Conservation (phyloP, 768 basidiomycete genomes). For the Strobilomyces echinocephalus region DNA sequence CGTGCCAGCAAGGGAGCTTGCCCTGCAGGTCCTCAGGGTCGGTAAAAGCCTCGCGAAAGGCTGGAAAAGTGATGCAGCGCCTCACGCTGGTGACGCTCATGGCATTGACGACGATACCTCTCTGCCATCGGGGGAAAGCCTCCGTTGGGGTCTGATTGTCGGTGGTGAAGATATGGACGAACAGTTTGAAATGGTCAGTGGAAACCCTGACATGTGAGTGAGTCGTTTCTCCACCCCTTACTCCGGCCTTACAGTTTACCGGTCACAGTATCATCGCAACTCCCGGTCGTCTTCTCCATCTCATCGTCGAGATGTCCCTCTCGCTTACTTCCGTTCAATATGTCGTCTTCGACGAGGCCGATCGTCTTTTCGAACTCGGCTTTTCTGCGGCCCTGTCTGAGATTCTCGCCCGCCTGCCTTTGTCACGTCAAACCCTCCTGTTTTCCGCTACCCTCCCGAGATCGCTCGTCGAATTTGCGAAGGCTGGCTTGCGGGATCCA, state of each 20-base stretch:
- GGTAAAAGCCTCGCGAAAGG: constrained; percentile 91
- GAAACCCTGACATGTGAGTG: constrained; percentile 91
- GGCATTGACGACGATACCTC: constrained; percentile 47
- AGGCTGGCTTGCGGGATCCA: constrained; percentile 89
- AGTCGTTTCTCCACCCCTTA: background rate
- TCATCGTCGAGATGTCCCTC: constrained; percentile 94
- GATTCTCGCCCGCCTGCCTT: constrained; percentile 83
- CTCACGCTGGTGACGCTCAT: constrained; percentile 69
- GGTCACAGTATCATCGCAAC: constrained; percentile 85
- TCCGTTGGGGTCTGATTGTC: constrained; percentile 92
- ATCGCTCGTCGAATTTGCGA: constrained; percentile 96
- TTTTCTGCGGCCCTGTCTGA: constrained; percentile 90
- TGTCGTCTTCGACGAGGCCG: constrained; percentile 96
- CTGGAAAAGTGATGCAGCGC: constrained; percentile 56
- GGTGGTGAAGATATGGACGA: constrained; percentile 95
- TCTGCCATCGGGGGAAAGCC: constrained; percentile 43
- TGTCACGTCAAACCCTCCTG: constrained; percentile 84
- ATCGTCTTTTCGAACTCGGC: constrained; percentile 97
- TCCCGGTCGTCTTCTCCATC: constrained; percentile 94
- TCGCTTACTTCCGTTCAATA: constrained; percentile 85
- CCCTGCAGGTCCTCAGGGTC: constrained; percentile 88
- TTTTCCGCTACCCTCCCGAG: constrained; percentile 97
- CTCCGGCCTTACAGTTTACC: constrained; percentile 11
- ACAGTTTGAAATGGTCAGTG: constrained; percentile 93
- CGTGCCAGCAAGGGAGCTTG: constrained; percentile 90